Evolutionary conservation across 257 asterid genomes (phyloP).

Genomic region (Capsicum chinense): DNA sequence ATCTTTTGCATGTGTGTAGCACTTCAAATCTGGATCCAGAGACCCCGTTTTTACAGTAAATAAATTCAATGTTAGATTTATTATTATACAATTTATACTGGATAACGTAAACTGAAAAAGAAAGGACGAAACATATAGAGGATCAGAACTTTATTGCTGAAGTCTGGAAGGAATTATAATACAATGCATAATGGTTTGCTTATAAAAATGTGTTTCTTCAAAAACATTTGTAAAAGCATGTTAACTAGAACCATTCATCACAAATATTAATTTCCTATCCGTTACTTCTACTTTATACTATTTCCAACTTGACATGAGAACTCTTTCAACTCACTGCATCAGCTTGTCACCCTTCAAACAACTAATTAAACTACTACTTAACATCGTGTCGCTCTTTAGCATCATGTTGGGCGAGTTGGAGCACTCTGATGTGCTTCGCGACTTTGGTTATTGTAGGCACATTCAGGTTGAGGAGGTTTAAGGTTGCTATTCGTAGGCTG

Average conservation of each 20-base stretch:
- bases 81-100: not conserved
- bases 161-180: not conserved
- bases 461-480: no score
- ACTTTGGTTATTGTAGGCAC: no score
- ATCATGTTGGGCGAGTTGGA: no score
- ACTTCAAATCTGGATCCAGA: not conserved
- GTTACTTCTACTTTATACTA: not conserved
- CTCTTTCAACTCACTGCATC: slow-evolving; percentile 16
- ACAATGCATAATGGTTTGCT: slow-evolving; percentile 8
- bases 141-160: slow-evolving; percentile 14
- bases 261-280: not conserved
- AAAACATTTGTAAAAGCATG: slow-evolving; percentile 2
- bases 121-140: slow-evolving; percentile 14
- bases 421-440: no score
- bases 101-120: not conserved
- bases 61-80: not conserved
- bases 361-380: not conserved
- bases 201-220: not conserved
- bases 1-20: not conserved
- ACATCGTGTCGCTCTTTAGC: not conserved
- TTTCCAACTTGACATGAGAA: not conserved
- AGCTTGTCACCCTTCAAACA: not conserved
- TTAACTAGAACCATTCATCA: slow-evolving; percentile 8
- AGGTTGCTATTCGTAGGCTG: no score
- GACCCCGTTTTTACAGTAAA: not conserved